Percentiles rank a stretch among this genome's conserved stretches.
Evolutionary conservation across 176 grass and related monocot genomes (phyloP).

Genomic region (Neostapfia colusana): DNA sequence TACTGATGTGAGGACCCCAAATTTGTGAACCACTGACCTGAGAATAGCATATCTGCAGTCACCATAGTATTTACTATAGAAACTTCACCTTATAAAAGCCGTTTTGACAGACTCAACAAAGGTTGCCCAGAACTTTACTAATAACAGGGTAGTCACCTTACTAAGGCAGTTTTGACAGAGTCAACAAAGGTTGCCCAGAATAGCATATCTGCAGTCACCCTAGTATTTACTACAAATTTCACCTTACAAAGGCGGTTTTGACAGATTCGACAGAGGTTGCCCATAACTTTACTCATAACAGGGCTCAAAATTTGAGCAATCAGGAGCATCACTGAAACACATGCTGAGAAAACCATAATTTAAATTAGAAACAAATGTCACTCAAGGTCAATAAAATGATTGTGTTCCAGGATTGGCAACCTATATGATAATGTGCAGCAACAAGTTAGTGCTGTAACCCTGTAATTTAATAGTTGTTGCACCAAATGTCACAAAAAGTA

Average conservation of each 20-base stretch:
- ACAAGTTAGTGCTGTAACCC: too few relatives aligned
- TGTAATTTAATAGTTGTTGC: too few relatives aligned
- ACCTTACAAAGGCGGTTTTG: too few relatives aligned
- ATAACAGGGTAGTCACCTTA: too few relatives aligned
- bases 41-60: background rate
- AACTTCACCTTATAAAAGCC: background rate
- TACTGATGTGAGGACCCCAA: background rate
- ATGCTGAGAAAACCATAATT: background rate
- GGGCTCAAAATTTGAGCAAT: background rate
- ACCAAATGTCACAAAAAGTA: too few relatives aligned
- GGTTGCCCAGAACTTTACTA: slow-evolving; percentile 1
- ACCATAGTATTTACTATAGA: slow-evolving; percentile 5
- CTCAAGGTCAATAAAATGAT: background rate
- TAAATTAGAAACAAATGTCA: background rate
- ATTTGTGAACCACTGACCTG: background rate
- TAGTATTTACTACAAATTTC: too few relatives aligned
- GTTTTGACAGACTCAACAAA: background rate
- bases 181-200: background rate
- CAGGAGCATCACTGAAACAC: background rate
- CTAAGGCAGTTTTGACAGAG: too few relatives aligned
- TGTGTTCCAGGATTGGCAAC: background rate
- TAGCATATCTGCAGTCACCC: too few relatives aligned
- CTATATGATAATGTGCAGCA: too few relatives aligned
- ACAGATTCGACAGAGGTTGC: too few relatives aligned
- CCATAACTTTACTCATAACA: too few relatives aligned